Percentiles rank a stretch among this genome's conserved stretches.
These are phyloP conservation scores for Aschersonia sp. DNA, from an alignment of 2,329 filamentous ascomycete genomes.

Conservation along the genomic window DNA sequence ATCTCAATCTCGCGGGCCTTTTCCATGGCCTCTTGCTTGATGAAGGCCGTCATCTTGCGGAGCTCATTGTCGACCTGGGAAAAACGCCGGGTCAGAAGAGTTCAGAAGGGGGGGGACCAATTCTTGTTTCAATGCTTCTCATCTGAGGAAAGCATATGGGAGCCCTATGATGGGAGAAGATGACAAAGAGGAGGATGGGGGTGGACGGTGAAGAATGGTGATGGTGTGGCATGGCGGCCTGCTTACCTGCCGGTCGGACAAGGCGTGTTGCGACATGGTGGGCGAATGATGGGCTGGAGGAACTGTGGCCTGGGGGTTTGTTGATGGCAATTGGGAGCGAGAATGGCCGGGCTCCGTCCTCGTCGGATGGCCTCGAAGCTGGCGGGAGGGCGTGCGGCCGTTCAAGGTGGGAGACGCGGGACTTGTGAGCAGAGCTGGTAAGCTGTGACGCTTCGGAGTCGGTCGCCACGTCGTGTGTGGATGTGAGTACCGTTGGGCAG, in stretches of 20 bases:
- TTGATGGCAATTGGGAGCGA: background rate
- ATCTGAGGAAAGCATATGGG: too few relatives aligned
- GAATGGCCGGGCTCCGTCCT: background rate
- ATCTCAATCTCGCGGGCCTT: slow-evolving; percentile 95
- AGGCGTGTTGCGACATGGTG: slow-evolving; percentile 89
- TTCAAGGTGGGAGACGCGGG: too few relatives aligned
- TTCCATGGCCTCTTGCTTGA: slow-evolving; percentile 94
- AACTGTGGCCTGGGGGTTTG: background rate
- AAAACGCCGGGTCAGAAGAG: background rate
- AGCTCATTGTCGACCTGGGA: slow-evolving; percentile 87
- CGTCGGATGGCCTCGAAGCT: background rate
- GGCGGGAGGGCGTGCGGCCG: slow-evolving; percentile 1
- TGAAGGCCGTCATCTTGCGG: slow-evolving; percentile 99
- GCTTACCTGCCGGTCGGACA: slow-evolving; percentile 91
- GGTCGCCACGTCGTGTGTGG: too few relatives aligned
- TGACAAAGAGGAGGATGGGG: too few relatives aligned
- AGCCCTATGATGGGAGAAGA: too few relatives aligned
- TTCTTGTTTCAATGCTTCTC: background rate
- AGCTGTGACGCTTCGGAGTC: too few relatives aligned
- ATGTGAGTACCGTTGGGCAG: too few relatives aligned
- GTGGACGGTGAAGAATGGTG: too few relatives aligned
- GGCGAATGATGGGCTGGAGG: slow-evolving; percentile 9
- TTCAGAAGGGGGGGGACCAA: background rate
- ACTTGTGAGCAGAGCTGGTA: too few relatives aligned
- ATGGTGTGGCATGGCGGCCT: background rate